These are phyloP conservation scores for Pythium volutum DNA, from an alignment of 352 stramenopile species.

Conservation along the genomic window DNA sequence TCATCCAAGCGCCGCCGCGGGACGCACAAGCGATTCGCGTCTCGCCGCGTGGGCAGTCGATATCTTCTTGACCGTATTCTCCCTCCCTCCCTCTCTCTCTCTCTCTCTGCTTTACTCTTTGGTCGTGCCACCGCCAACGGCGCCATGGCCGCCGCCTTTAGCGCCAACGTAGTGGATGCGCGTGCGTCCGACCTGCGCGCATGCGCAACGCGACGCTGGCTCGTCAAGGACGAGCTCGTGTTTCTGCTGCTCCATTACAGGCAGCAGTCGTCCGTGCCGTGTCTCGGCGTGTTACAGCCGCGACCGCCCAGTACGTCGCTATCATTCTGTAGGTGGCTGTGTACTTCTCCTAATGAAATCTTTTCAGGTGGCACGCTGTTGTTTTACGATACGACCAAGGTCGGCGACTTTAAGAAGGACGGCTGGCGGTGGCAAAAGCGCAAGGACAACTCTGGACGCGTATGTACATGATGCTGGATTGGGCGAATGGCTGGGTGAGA, in stretches of 20 bases:
- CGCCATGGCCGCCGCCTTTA: conserved; percentile 1
- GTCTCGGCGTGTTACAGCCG: conserved; percentile 38
- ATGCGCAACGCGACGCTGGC: conserved; percentile 56
- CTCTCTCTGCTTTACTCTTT: neutral
- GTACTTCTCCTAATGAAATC: neutral
- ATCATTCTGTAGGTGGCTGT: conserved; percentile 2
- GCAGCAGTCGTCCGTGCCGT: conserved; percentile 35
- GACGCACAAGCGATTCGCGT: neutral
- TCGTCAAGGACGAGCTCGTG: conserved; percentile 80
- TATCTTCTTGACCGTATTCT: too few species aligned
- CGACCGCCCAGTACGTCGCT: conserved; percentile 58
- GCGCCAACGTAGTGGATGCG: conserved; percentile 5
- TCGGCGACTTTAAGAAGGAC: conserved; percentile 84
- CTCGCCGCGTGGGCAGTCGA: too few species aligned
- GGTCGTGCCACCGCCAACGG: neutral
- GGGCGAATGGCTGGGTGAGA: neutral
- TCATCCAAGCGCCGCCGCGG: neutral
- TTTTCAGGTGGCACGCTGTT: conserved; percentile 62
- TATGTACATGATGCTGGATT: conserved; percentile 17
- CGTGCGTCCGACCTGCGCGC: conserved; percentile 21
- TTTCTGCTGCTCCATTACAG: conserved; percentile 67
- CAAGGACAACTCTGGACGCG: conserved; percentile 75
- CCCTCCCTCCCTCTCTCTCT: neutral
- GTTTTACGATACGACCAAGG: conserved; percentile 60
- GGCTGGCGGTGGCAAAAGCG: conserved; percentile 85